Base-by-base conservation (phyloP, 768 basidiomycete genomes). In the Leccinellum albellum region DNA sequence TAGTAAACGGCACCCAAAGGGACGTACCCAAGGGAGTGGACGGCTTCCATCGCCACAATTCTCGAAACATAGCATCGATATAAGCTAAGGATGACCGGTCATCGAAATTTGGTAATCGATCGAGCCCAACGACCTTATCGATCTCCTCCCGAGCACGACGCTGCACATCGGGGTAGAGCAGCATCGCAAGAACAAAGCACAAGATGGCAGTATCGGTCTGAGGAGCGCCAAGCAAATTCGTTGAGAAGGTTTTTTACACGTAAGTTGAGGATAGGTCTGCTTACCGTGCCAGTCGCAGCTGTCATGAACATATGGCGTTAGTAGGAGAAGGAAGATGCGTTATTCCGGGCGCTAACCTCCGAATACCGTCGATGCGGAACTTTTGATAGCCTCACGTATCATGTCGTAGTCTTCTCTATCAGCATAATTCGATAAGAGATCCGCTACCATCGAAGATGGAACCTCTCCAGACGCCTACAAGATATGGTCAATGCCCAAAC, bases 81-180 rank as follows among this genome's bases (percentile, higher is more conserved):
- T 68, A 72, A 6, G 71, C 67, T 32, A 73, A 60, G 14, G 49
- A 59, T 7, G 58, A 37, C 33, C 56, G 56, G 45, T 73, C 70
- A 3, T 57, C 55, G n/a, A 67, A 69, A 23, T 56, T 60, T 9
- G 71, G 72, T 3, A 71, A 49, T 14, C 64, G 52, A 24, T 61
- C 62, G n/a, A 50, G 53, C 13, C 62, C 65, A 1, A 68, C 33
- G 10, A 70, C 63, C 3, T 33, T 9, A 47, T 72, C 71, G 3
- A 74, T 59, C 24, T 74, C 68, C 2, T 54, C 61, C 26, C 67
- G 69, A 3, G 66, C 68, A 23, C 62, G 57, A 15, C 42, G 51
- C 44, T 68, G 66, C 7, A 64, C 64, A 1, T 70, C 64, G 14
- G 72, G 71, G 45, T 65, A 50, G n/a, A 66, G 58, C 2, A 64